Conservation (phyloP, 1,139 yeast species). For the Protomyces inundatus region DNA sequence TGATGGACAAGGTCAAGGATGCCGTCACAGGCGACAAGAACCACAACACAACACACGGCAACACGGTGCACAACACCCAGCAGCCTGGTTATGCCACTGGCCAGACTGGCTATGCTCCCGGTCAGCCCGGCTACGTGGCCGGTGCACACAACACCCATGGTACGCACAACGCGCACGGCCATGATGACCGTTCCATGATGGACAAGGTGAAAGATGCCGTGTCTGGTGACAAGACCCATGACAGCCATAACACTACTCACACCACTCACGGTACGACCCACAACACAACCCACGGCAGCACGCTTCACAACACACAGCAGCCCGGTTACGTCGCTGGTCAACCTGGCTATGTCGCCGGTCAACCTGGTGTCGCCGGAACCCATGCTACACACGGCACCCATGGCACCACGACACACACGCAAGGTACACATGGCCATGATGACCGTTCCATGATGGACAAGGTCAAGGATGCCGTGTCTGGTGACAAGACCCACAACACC, state of each 20-base stretch:
- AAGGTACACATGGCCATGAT: slow-evolving; percentile 1
- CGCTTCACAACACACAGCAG: neutral
- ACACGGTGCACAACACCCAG: neutral
- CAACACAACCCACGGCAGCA: neutral
- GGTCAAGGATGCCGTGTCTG: neutral
- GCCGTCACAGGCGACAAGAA: neutral
- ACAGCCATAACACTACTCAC: neutral
- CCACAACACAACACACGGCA: neutral
- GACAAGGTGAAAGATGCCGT: neutral
- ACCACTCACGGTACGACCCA: neutral
- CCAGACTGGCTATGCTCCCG: neutral
- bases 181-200: neutral
- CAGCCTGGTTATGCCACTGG: neutral
- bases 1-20: neutral
- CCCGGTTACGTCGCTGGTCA: neutral
- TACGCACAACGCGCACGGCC: neutral
- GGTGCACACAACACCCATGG: neutral
- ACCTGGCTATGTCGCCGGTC: neutral
- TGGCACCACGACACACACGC: neutral
- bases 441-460: neutral
- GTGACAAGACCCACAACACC: neutral
- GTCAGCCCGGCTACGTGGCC: neutral
- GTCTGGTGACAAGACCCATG: neutral
- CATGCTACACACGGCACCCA: slow-evolving; percentile 13
- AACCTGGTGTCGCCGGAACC: neutral